Conservation (phyloP, 1,139 yeast genomes). For the Taiozyma sp. region DNA sequence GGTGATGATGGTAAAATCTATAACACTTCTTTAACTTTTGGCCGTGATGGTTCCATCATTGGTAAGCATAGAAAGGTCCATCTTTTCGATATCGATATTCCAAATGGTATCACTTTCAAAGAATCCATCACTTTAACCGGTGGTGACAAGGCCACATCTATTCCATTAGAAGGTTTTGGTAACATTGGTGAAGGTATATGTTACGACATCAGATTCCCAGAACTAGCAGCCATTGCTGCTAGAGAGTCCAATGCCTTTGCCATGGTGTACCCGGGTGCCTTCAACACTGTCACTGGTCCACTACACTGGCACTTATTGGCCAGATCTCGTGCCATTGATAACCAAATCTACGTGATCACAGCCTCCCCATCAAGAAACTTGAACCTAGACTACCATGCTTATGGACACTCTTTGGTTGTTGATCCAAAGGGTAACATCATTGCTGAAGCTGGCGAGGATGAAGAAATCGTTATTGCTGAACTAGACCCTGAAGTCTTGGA, state of each 20-base stretch:
- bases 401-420: conserved; percentile 84
- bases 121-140: conserved; percentile 73
- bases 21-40: conserved; percentile 78
- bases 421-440: conserved; percentile 81
- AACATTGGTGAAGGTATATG: conserved; percentile 68
- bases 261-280: conserved; percentile 93
- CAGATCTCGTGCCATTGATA: conserved; percentile 83
- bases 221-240: conserved; percentile 76
- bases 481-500: conserved; percentile 60
- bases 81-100: conserved; percentile 86
- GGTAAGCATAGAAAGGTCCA: conserved; percentile 89
- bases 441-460: conserved; percentile 82
- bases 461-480: conserved; percentile 75
- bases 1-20: conserved; percentile 54
- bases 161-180: conserved; percentile 69
- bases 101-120: conserved; percentile 80
- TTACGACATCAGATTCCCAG: conserved; percentile 88
- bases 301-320: conserved; percentile 90
- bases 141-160: conserved; percentile 76
- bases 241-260: conserved; percentile 63
- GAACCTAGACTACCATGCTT: conserved; percentile 74
- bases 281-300: conserved; percentile 94
- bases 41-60: conserved; percentile 63
- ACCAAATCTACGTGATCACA: conserved; percentile 70
- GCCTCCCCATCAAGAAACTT: conserved; percentile 89